Evolutionary conservation across 208 protist genomes (phyloP).

Genomic region (Dictyostelium gargantuum): DNA sequence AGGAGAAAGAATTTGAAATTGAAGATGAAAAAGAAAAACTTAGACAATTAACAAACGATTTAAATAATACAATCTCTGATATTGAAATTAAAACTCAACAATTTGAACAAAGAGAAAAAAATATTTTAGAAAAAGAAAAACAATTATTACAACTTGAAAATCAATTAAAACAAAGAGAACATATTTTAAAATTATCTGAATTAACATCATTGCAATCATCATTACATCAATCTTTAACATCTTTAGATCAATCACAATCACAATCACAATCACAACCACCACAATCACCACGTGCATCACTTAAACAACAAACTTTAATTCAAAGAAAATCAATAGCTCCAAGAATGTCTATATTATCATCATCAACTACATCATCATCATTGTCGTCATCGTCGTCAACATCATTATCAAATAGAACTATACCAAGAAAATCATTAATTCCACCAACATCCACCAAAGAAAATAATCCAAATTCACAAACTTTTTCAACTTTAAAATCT

Average conservation of each 20-base stretch:
- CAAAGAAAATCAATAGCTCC: background rate
- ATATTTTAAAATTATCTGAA: slow-evolving; percentile 23
- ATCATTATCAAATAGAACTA: background rate
- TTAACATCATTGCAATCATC: background rate
- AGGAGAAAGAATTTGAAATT: slow-evolving; percentile 38
- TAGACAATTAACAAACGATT: background rate
- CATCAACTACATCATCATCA: background rate
- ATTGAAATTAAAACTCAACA: background rate
- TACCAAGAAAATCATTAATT: slow-evolving; percentile 2
- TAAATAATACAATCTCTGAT: background rate
- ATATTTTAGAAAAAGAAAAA: background rate
- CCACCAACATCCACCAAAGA: background rate
- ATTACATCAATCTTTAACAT: background rate
- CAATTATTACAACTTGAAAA: slow-evolving; percentile 2
- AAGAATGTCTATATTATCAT: background rate
- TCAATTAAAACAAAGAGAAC: slow-evolving; percentile 13
- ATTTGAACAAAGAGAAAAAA: background rate
- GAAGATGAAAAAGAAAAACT: slow-evolving; percentile 31
- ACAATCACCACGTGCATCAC: background rate
- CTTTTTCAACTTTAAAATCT: background rate
- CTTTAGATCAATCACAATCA: background rate
- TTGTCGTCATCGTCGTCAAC: background rate
- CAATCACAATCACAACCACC: background rate
- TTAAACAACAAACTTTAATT: background rate
- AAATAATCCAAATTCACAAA: background rate